phyloP scores from a whole-genome alignment of 108 stramenopile species.

The Chaetoceros muelleri region DNA sequence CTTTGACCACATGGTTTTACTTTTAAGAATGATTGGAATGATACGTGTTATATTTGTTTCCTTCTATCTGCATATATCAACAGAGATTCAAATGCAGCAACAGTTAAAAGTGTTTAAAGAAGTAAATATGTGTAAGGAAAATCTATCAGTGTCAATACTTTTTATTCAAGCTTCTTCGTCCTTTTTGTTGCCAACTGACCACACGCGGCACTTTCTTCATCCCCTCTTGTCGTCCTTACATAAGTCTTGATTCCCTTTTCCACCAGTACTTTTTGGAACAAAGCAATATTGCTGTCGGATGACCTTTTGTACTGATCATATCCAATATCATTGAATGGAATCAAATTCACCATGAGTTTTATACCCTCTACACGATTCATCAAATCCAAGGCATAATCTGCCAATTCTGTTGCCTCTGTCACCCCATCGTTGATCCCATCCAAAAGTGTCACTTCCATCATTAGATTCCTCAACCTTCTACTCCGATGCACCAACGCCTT shows the following conservation, averaged over 20 bases:
- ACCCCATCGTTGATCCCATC: slow-evolving; percentile 70
- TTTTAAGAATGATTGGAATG: too few relatives aligned
- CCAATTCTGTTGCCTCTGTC: slow-evolving; percentile 65
- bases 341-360: slow-evolving; percentile 69
- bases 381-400: slow-evolving; percentile 52
- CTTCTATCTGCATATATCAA: too few relatives aligned
- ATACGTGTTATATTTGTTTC: too few relatives aligned
- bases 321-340: slow-evolving; percentile 71
- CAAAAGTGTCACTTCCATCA: slow-evolving; percentile 76
- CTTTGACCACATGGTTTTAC: too few relatives aligned
- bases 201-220: slow-evolving; percentile 79
- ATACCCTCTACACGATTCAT: slow-evolving; percentile 29
- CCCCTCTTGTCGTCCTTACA: slow-evolving; percentile 73
- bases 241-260: slow-evolving; percentile 37
- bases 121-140: too few relatives aligned
- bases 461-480: slow-evolving; percentile 28
- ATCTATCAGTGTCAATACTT: too few relatives aligned
- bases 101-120: too few relatives aligned
- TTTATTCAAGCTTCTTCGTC: slow-evolving; percentile 15
- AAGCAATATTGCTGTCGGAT: slow-evolving; percentile 26
- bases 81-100: too few relatives aligned
- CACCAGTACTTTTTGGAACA: slow-evolving; percentile 47
- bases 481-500: slow-evolving; percentile 27
- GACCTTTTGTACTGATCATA: slow-evolving; percentile 33
- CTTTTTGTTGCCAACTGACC: slow-evolving; percentile 71